Conservation (phyloP, 2,329 filamentous ascomycete species). For the Epichloe gansuensis region DNA sequence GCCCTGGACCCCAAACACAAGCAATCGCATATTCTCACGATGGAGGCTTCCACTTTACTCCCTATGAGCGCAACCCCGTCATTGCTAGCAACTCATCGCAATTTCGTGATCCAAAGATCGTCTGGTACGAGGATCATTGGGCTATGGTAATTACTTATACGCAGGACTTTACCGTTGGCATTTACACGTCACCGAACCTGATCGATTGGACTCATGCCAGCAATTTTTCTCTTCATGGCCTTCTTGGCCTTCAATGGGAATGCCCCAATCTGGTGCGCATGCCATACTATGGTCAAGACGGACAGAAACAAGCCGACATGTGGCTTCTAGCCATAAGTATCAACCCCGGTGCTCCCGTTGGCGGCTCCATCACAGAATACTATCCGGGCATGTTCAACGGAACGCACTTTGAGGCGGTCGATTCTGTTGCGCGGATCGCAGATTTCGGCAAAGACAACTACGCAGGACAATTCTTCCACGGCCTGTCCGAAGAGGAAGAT, state of each 20-base stretch:
- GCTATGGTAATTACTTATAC: constrained; percentile 43
- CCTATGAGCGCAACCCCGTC: constrained; percentile 49
- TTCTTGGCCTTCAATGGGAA: constrained; percentile 47
- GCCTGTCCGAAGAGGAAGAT: constrained; percentile 10
- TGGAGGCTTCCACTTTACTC: constrained; percentile 48
- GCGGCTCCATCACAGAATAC: constrained; percentile 43
- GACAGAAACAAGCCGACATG: constrained; percentile 14
- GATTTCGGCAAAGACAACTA: constrained; percentile 27
- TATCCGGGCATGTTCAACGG: constrained; percentile 51
- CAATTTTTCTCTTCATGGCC: constrained; percentile 43
- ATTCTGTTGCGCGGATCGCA: constrained; percentile 16
- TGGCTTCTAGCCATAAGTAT: constrained; percentile 39
- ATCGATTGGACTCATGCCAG: constrained; percentile 38
- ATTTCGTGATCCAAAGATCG: constrained; percentile 56
- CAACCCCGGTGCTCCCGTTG: constrained; percentile 44
- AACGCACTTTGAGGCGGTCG: constrained; percentile 39
- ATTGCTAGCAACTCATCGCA: constrained; percentile 40
- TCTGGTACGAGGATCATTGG: constrained; percentile 45
- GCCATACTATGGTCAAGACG: constrained; percentile 25
- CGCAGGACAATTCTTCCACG: constrained; percentile 24
- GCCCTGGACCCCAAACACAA: constrained; percentile 33
- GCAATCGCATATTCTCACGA: constrained; percentile 50
- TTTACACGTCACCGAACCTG: constrained; percentile 48
- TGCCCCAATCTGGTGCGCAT: constrained; percentile 51
- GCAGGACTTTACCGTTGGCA: constrained; percentile 42